A percentile compares a stretch with the other conserved stretches of the same genome.
These are phyloP conservation scores for Vanderwaltozyma verrucispora DNA, from an alignment of 805 yeast species.

Conservation along the genomic window DNA sequence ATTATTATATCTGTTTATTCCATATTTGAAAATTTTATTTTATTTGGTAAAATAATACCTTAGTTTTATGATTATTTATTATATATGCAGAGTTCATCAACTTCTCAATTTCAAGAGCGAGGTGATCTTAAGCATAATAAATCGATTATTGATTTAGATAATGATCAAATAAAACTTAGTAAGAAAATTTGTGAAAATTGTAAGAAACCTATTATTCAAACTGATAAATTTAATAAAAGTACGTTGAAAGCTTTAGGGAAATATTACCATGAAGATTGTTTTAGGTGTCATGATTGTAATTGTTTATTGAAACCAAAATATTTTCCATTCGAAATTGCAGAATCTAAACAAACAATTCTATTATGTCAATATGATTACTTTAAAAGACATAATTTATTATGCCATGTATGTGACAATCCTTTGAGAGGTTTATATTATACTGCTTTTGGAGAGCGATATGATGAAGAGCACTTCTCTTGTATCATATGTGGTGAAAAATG, in stretches of 20 bases:
- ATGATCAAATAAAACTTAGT: not conserved
- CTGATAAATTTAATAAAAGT: slow-evolving; percentile 22
- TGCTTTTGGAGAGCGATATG: slow-evolving; percentile 85
- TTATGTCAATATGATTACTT: slow-evolving; percentile 92
- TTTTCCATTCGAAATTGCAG: slow-evolving; percentile 58
- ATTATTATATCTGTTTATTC: no score
- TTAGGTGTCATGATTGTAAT: slow-evolving; percentile 78
- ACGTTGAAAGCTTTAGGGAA: slow-evolving; percentile 75
- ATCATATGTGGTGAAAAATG: slow-evolving; percentile 76
- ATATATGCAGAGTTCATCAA: no score
- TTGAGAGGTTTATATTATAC: slow-evolving; percentile 89
- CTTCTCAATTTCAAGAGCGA: not conserved
- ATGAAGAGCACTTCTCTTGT: slow-evolving; percentile 92
- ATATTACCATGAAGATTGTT: slow-evolving; percentile 81
- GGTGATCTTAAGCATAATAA: no score
- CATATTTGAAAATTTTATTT: no score
- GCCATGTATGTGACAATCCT: slow-evolving; percentile 76
- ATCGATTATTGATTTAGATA: no score
- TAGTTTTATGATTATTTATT: no score
- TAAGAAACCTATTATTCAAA: slow-evolving; percentile 47
- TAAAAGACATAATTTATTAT: slow-evolving; percentile 72
- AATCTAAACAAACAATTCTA: slow-evolving; percentile 38
- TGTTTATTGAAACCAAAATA: slow-evolving; percentile 74
- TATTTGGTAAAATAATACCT: no score
- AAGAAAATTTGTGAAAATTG: slow-evolving; percentile 43